These are phyloP conservation scores for Metarhizium anisopliae DNA, from an alignment of 2,329 filamentous ascomycete species.

Conservation along the genomic window DNA sequence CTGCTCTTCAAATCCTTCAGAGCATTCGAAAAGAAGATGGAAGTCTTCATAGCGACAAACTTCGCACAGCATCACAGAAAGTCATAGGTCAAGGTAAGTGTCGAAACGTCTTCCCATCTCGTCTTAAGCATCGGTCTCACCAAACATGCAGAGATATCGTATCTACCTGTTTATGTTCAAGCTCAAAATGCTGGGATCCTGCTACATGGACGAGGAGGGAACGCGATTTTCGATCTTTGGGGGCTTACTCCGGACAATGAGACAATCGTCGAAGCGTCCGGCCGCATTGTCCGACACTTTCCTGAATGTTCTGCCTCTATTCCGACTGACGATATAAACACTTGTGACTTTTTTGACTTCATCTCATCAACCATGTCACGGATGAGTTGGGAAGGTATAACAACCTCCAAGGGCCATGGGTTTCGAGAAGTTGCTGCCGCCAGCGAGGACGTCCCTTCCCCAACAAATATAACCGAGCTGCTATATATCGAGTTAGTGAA, in stretches of 20 bases:
- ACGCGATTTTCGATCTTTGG: not conserved
- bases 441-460: conserved; percentile 18
- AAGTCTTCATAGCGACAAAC: not conserved
- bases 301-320: not conserved
- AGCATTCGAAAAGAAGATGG: not conserved
- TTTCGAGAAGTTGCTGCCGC: not conserved
- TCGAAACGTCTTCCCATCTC: not conserved
- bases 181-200: conserved; percentile 1
- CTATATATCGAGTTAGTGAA: conserved; percentile 26
- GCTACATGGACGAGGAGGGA: not conserved
- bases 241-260: not conserved
- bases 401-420: not conserved
- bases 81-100: not conserved
- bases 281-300: not conserved
- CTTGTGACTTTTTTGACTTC: conserved; percentile 2
- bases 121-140: not conserved
- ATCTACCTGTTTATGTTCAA: not conserved
- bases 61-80: not conserved
- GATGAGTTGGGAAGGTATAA: not conserved
- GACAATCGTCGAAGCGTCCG: not conserved
- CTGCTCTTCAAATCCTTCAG: not conserved
- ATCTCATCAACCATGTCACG: not conserved
- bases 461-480: conserved; percentile 41
- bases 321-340: not conserved
- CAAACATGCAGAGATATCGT: not conserved